A percentile compares a stretch with the other conserved stretches of the same genome.
phyloP scores from a whole-genome alignment of 257 asterid genomes.

The Ophiorrhiza pumila region DNA sequence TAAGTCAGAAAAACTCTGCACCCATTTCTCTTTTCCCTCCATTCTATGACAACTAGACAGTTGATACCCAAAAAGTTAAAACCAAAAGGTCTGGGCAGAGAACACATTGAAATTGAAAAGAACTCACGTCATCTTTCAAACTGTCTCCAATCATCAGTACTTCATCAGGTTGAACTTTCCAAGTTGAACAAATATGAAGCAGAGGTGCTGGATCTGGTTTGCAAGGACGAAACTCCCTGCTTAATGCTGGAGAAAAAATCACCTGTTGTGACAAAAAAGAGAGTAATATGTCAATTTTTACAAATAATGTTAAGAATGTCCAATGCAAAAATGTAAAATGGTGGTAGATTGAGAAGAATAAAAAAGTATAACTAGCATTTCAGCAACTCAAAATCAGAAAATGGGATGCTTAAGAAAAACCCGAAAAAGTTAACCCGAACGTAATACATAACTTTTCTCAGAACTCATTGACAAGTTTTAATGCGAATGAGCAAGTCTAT shows the following conservation, averaged over 20 bases:
- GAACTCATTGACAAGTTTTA: not conserved
- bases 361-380: not conserved
- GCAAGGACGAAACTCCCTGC: slow-evolving; percentile 86
- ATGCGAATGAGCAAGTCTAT: not conserved
- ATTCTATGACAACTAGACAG: not conserved
- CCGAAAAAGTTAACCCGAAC: not conserved
- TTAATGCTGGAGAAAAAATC: slow-evolving; percentile 81
- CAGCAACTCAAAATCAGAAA: not conserved
- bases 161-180: slow-evolving; percentile 75
- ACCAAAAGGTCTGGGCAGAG: not conserved
- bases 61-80: not conserved
- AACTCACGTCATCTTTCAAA: slow-evolving; percentile 85
- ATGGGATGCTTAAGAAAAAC: not conserved
- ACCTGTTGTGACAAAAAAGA: slow-evolving; percentile 41
- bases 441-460: not conserved
- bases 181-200: slow-evolving; percentile 69
- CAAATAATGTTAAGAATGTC: not conserved
- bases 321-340: not conserved
- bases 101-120: not conserved
- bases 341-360: not conserved
- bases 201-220: slow-evolving; percentile 96
- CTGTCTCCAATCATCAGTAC: slow-evolving; percentile 98
- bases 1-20: not conserved
- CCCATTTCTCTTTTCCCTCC: not conserved
- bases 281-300: not conserved